phyloP scores from a whole-genome alignment of 1,284 basidiomycete species.

The Macrocystidia cucumis region DNA sequence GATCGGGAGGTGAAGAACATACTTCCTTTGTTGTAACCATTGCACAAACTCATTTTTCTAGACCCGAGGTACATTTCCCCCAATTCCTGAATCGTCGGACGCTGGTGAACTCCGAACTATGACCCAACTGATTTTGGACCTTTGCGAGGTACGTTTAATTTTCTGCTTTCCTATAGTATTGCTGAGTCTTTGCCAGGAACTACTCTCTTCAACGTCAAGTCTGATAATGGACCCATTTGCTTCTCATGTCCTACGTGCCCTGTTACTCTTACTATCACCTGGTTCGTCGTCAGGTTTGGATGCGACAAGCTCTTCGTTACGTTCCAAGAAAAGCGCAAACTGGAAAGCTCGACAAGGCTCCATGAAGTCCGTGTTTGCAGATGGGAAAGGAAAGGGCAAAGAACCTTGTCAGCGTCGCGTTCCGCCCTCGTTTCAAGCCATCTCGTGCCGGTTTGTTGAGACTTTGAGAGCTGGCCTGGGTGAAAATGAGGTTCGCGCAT shows the following conservation, averaged over 20 bases:
- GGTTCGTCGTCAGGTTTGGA: conserved; percentile 38
- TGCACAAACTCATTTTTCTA: conserved; percentile 22
- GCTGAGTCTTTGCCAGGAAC: conserved; percentile 43
- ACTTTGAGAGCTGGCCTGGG: conserved; percentile 45
- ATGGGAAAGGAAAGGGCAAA: conserved; percentile 34
- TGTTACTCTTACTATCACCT: conserved; percentile 73
- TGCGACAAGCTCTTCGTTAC: conserved; percentile 31
- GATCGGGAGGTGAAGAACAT: conserved; percentile 61
- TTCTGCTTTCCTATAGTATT: conserved; percentile 7
- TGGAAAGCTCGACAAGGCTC: conserved; percentile 73
- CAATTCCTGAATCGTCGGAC: conserved; percentile 37
- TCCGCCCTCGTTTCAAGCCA: conserved; percentile 44
- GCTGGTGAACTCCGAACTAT: conserved; percentile 69
- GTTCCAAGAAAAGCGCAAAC: conserved; percentile 71
- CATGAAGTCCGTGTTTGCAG: conserved; percentile 64
- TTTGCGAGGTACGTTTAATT: conserved; percentile 48
- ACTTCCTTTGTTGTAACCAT: background rate
- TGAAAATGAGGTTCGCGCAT: conserved; percentile 73
- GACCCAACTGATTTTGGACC: conserved; percentile 57
- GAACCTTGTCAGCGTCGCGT: conserved; percentile 18
- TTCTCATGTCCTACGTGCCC: conserved; percentile 78
- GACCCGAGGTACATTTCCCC: conserved; percentile 57
- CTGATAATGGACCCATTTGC: conserved; percentile 81
- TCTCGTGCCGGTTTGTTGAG: conserved; percentile 47
- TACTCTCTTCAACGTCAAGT: conserved; percentile 51